These are phyloP conservation scores for Prunus armeniaca DNA, from an alignment of 306 rosid genomes.

Conservation along the genomic window DNA sequence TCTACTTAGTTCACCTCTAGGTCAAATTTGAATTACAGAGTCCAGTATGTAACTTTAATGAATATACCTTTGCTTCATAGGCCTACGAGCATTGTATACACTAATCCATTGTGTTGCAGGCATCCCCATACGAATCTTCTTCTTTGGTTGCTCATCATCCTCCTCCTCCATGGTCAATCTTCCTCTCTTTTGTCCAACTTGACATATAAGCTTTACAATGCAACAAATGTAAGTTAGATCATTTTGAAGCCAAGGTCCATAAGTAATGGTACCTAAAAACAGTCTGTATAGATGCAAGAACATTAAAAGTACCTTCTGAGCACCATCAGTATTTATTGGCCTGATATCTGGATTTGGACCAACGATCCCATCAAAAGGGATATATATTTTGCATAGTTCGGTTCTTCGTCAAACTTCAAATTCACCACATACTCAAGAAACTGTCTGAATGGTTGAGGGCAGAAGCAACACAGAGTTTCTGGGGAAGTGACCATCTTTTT, in stretches of 20 bases:
- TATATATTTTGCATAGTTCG: constrained; percentile 79
- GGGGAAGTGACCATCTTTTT: constrained; percentile 88
- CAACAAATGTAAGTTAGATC: constrained; percentile 21
- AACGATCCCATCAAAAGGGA: constrained; percentile 76
- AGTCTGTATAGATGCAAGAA: background rate
- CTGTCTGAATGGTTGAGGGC: constrained; percentile 79
- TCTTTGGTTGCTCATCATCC: constrained; percentile 78
- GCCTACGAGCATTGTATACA: constrained; percentile 74
- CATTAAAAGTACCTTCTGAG: constrained; percentile 57
- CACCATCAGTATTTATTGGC: constrained; percentile 86
- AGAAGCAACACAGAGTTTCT: constrained; percentile 61
- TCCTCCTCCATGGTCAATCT: constrained; percentile 72
- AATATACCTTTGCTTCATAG: constrained; percentile 87
- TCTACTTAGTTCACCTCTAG: constrained; percentile 1
- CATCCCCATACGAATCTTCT: constrained; percentile 79
- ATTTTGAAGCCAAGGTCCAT: background rate
- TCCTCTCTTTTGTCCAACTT: constrained; percentile 84
- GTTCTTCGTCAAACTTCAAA: constrained; percentile 88
- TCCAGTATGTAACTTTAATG: background rate
- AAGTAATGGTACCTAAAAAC: background rate
- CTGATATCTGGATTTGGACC: constrained; percentile 84
- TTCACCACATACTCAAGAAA: constrained; percentile 76
- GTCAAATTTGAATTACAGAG: background rate
- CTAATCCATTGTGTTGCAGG: constrained; percentile 91
- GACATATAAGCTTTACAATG: constrained; percentile 59